phyloP scores from a whole-genome alignment of 1,284 basidiomycete genomes.

The Ceratobasidium papillatum region DNA sequence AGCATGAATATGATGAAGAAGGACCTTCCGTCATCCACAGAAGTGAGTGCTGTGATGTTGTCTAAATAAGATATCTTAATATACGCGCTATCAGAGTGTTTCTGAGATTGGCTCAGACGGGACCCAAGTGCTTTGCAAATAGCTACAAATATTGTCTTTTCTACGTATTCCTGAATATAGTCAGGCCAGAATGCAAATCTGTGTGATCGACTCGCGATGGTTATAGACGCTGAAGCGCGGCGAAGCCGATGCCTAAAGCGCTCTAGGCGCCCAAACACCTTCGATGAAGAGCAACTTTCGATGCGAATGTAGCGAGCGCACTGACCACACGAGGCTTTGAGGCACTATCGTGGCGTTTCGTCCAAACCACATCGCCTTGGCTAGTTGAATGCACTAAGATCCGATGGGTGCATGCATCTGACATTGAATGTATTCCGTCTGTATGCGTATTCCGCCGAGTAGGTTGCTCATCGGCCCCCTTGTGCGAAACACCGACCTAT shows the following conservation, averaged over 20 bases:
- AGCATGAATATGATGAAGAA: constrained; percentile 91
- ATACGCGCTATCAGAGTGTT: no score
- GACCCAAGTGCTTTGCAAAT: no score
- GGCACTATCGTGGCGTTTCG: neutral
- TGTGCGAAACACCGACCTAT: neutral
- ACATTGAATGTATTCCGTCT: neutral
- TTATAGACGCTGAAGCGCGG: neutral
- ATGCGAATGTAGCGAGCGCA: neutral
- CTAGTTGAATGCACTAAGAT: neutral
- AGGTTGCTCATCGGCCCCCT: neutral
- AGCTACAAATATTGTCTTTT: no score
- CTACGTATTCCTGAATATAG: no score
- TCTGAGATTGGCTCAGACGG: no score
- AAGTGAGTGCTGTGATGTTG: constrained; percentile 56
- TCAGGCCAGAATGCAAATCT: neutral
- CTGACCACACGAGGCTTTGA: neutral
- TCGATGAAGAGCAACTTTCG: neutral
- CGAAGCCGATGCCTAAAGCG: neutral
- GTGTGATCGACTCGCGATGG: neutral
- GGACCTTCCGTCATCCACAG: constrained; percentile 87
- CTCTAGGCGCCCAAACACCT: constrained; percentile 2
- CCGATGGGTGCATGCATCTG: neutral
- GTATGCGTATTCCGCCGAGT: neutral
- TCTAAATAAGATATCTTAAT: no score
- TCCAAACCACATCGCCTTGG: neutral